Conservation (phyloP, 2,329 filamentous ascomycete genomes). For the Aspergillus cejpii region DNA sequence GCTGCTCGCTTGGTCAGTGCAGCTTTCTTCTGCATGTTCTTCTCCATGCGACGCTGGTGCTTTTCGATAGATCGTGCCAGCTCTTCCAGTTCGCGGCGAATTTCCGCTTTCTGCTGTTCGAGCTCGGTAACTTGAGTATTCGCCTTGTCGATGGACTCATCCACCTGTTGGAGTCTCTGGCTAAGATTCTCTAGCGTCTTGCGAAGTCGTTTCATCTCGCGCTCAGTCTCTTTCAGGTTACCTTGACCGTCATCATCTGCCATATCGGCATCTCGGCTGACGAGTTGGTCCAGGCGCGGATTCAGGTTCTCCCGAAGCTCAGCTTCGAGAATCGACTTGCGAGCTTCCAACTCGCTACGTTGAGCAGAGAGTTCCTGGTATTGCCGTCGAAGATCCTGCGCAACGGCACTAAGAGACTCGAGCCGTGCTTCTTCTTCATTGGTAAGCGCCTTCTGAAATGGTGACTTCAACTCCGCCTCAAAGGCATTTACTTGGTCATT, state of each 20-base stretch:
- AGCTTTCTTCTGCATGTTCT: slow-evolving; percentile 81
- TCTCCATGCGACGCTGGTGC: slow-evolving; percentile 84
- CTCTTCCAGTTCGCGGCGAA: slow-evolving; percentile 66
- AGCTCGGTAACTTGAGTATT: slow-evolving; percentile 52
- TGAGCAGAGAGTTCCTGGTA: slow-evolving; percentile 67
- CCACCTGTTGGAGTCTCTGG: slow-evolving; percentile 64
- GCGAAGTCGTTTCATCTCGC: slow-evolving; percentile 71
- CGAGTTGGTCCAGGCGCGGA: slow-evolving; percentile 79
- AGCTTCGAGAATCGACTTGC: slow-evolving; percentile 76
- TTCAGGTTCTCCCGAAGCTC: slow-evolving; percentile 85
- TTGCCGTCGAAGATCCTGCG: slow-evolving; percentile 68
- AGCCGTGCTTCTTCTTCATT: slow-evolving; percentile 75
- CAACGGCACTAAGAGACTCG: slow-evolving; percentile 59
- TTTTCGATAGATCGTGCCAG: slow-evolving; percentile 72
- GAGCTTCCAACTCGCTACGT: slow-evolving; percentile 69
- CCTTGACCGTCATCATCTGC: slow-evolving; percentile 53
- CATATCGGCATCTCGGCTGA: slow-evolving; percentile 63
- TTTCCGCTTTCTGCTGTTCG: slow-evolving; percentile 54
- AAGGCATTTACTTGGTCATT: slow-evolving; percentile 68
- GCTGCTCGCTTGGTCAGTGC: slow-evolving; percentile 67
- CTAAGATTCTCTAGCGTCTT: slow-evolving; percentile 62
- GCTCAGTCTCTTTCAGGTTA: slow-evolving; percentile 68
- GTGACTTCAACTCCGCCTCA: slow-evolving; percentile 71
- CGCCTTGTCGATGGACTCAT: slow-evolving; percentile 60
- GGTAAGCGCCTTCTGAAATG: slow-evolving; percentile 87